Evolutionary conservation across 768 basidiomycete species (phyloP).

Genomic region (Boletus insuetus): DNA sequence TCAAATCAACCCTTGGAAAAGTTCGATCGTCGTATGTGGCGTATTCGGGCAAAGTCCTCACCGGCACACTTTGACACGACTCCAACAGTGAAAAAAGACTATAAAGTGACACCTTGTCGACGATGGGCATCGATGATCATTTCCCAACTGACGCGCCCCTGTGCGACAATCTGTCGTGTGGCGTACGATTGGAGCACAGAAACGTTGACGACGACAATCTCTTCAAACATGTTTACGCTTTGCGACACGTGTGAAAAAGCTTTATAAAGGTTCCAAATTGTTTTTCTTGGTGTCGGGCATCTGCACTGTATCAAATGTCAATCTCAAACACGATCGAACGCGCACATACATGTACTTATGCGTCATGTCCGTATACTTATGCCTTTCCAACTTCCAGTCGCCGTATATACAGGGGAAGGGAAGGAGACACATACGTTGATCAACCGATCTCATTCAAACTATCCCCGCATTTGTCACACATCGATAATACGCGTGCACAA

Average conservation of each 20-base stretch:
- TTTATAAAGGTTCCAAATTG: not conserved
- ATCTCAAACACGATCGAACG: not conserved
- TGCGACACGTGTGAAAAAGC: not conserved
- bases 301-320: not conserved
- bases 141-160: not conserved
- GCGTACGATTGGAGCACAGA: slow-evolving; percentile 7
- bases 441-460: not conserved
- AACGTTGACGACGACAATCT: not conserved
- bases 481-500: too few species aligned
- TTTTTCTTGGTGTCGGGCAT: not conserved
- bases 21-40: not conserved
- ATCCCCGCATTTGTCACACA: not conserved
- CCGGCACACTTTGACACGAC: not conserved
- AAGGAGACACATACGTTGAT: not conserved
- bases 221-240: not conserved
- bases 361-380: too few species aligned
- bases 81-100: too few species aligned
- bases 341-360: not conserved
- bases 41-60: not conserved
- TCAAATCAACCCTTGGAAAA: too few species aligned
- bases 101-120: not conserved
- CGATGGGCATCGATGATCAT: not conserved
- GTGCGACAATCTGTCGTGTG: slow-evolving; percentile 4
- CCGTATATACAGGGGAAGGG: too few species aligned
- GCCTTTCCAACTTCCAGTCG: not conserved